Evolutionary conservation across 2,329 filamentous ascomycete species (phyloP).

Genomic region (Calonectria pseudoturangicola): DNA sequence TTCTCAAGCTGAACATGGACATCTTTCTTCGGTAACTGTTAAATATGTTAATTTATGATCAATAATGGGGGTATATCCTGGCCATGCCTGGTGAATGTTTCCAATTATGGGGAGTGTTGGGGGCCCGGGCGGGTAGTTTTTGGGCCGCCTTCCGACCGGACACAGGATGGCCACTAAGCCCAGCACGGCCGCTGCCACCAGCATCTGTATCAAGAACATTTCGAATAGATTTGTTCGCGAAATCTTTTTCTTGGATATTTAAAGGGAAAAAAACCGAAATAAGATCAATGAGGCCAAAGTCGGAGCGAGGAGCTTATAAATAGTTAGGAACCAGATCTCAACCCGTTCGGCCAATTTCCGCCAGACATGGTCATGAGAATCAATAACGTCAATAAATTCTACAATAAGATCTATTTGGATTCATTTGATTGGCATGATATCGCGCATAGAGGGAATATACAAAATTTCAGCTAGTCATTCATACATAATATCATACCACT

Average conservation of each 20-base stretch:
- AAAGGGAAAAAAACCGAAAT: background rate
- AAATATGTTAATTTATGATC: background rate
- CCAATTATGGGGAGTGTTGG: background rate
- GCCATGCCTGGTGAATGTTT: background rate
- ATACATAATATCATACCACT: background rate
- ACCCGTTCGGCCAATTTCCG: background rate
- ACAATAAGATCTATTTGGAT: background rate
- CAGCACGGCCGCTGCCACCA: background rate
- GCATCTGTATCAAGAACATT: background rate
- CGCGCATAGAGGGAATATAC: background rate
- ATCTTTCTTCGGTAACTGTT: background rate
- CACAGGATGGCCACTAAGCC: background rate
- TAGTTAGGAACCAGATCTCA: background rate
- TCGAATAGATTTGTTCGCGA: too few species aligned
- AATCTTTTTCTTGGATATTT: too few species aligned
- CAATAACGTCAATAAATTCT: background rate
- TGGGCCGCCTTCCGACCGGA: background rate
- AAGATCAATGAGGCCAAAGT: too few species aligned
- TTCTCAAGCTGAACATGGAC: conserved; percentile 8
- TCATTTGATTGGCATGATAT: background rate
- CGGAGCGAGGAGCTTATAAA: background rate
- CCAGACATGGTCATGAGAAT: background rate
- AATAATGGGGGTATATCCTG: background rate
- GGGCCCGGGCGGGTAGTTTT: conserved; percentile 11
- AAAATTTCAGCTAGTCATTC: background rate